Conservation (phyloP, 805 yeast genomes). For the Diddensiella caesifluorescens region DNA sequence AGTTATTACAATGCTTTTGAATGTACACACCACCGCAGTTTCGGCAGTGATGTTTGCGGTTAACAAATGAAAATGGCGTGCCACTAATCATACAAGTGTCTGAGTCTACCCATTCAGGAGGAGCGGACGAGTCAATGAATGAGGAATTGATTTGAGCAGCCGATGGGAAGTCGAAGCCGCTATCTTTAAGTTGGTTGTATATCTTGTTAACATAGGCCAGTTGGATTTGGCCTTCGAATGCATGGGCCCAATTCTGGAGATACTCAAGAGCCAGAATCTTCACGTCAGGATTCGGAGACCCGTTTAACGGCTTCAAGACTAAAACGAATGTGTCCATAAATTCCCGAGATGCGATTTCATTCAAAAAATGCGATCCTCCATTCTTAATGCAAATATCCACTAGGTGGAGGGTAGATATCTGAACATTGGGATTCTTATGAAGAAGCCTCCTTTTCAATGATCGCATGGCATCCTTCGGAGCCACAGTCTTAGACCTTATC, state of each 20-base stretch:
- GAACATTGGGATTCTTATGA: conserved; percentile 72
- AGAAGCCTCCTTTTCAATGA: conserved; percentile 70
- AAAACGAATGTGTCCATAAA: conserved; percentile 72
- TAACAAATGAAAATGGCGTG: conserved; percentile 67
- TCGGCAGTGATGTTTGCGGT: conserved; percentile 93
- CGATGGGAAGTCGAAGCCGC: conserved; percentile 63
- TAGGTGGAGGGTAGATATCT: conserved; percentile 67
- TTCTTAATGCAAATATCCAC: conserved; percentile 87
- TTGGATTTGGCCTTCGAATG: conserved; percentile 63
- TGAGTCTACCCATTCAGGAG: conserved; percentile 97
- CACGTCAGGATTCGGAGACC: conserved; percentile 45
- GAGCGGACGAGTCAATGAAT: conserved; percentile 81
- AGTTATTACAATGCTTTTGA: conserved; percentile 75
- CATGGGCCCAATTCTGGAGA: conserved; percentile 71
- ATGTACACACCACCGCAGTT: conserved; percentile 95
- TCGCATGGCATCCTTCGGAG: conserved; percentile 79
- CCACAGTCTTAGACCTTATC: conserved; percentile 73
- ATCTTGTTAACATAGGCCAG: conserved; percentile 58
- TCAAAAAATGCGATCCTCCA: conserved; percentile 81
- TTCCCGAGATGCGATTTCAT: conserved; percentile 75
- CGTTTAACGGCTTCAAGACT: conserved; percentile 34
- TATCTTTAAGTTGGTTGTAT: conserved; percentile 53
- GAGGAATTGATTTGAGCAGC: conserved; percentile 37
- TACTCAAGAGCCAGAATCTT: conserved; percentile 55
- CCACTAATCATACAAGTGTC: conserved; percentile 95